These are phyloP conservation scores for Trichophaea hybrida DNA, from an alignment of 2,329 filamentous ascomycete species.

Conservation along the genomic window DNA sequence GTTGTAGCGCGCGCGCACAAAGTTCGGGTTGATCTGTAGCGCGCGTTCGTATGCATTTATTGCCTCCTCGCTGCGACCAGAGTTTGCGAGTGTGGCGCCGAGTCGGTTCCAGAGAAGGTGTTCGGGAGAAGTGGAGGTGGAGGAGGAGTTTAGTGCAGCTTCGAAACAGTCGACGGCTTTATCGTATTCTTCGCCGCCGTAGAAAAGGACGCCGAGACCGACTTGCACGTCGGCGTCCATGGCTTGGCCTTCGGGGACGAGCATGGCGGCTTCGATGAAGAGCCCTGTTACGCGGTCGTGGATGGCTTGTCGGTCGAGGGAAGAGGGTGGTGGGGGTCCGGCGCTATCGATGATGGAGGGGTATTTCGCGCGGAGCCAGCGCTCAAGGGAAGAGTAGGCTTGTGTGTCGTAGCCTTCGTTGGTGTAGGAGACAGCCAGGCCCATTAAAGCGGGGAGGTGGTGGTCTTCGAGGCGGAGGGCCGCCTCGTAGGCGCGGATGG, in stretches of 20 bases:
- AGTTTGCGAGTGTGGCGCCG: constrained; percentile 90
- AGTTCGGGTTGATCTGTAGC: constrained; percentile 79
- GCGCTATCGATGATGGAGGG: constrained; percentile 64
- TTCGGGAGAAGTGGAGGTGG: constrained; percentile 63
- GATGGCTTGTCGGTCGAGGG: constrained; percentile 78
- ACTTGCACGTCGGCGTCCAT: constrained; percentile 99
- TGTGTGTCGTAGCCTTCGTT: constrained; percentile 98
- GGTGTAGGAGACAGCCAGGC: constrained; percentile 87
- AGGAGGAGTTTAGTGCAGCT: constrained; percentile 71
- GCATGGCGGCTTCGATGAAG: constrained; percentile 83
- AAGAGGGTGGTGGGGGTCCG: constrained; percentile 64
- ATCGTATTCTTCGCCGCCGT: constrained; percentile 92
- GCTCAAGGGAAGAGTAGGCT: constrained; percentile 87
- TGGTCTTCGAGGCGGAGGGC: constrained; percentile 75
- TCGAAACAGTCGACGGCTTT: constrained; percentile 98
- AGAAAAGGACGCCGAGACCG: constrained; percentile 89
- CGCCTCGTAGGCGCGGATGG: constrained; percentile 84
- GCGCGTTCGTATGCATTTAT: constrained; percentile 94
- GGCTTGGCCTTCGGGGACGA: constrained; percentile 79
- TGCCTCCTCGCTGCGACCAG: constrained; percentile 81
- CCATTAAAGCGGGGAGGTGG: constrained; percentile 85
- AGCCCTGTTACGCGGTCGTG: constrained; percentile 81
- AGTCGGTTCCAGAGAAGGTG: constrained; percentile 96
- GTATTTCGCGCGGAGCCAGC: constrained; percentile 94
- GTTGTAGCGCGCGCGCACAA: constrained; percentile 93